A percentile compares a stretch with the other conserved stretches of the same genome.
These are phyloP conservation scores for Gaeumannomyces tritici DNA, from an alignment of 2,329 filamentous ascomycete species.

Conservation along the genomic window DNA sequence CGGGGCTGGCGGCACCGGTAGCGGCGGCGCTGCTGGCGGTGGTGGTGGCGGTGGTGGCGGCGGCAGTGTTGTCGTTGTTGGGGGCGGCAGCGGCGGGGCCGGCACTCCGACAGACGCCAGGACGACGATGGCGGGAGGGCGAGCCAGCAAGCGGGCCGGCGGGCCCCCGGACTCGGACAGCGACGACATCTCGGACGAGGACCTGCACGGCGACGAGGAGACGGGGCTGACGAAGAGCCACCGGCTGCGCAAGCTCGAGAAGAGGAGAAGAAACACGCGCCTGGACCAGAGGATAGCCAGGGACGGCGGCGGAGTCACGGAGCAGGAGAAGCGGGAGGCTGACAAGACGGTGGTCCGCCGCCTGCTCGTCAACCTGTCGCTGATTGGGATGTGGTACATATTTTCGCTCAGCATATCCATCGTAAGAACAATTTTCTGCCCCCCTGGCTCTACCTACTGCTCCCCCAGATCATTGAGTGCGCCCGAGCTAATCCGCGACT, in stretches of 20 bases:
- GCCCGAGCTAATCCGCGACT: conserved; percentile 2
- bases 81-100: too few relatives aligned
- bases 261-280: conserved; percentile 56
- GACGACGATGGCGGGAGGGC: conserved; percentile 1
- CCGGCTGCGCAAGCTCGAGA: conserved; percentile 55
- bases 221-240: conserved; percentile 72
- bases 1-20: not conserved
- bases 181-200: conserved; percentile 59
- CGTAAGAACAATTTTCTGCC: conserved; percentile 41
- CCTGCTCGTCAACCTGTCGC: conserved; percentile 62
- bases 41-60: not conserved
- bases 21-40: not conserved
- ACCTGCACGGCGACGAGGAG: conserved; percentile 79
- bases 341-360: conserved; percentile 63
- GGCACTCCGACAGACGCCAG: too few relatives aligned
- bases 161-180: conserved; percentile 20
- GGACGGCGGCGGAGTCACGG: conserved; percentile 43
- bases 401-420: conserved; percentile 92
- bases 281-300: conserved; percentile 61
- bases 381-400: conserved; percentile 80
- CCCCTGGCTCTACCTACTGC: not conserved
- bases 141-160: conserved; percentile 11
- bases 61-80: too few relatives aligned
- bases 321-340: conserved; percentile 65
- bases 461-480: not conserved